Conservation (phyloP, 176 grass and related monocot genomes). For the Carex pumila region DNA sequence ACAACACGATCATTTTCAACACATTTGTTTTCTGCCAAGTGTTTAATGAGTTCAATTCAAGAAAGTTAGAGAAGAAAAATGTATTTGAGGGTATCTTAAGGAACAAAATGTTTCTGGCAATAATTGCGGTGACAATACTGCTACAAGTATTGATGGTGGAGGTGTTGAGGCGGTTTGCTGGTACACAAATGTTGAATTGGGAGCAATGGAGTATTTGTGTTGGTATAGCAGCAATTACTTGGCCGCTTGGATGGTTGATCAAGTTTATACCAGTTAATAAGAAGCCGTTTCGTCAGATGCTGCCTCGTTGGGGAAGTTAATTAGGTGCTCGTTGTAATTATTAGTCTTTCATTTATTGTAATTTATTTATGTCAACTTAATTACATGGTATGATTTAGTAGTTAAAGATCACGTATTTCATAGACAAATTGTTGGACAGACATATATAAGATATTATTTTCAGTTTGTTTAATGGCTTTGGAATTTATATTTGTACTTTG, state of each 20-base stretch:
- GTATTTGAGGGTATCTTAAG: conserved; percentile 54
- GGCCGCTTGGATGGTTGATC: conserved; percentile 65
- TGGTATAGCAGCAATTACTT: conserved; percentile 61
- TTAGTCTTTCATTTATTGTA: background rate
- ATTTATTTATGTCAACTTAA: too few species aligned
- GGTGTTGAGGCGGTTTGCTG: conserved; percentile 62
- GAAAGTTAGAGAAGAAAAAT: conserved; percentile 68
- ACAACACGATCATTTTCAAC: conserved; percentile 85
- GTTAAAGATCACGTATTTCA: too few species aligned
- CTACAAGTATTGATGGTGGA: conserved; percentile 89
- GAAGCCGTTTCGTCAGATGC: background rate
- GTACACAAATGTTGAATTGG: conserved; percentile 54
- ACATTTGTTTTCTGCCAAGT: conserved; percentile 88
- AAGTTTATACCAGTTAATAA: conserved; percentile 61
- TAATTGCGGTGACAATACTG: conserved; percentile 44
- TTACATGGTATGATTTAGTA: too few species aligned
- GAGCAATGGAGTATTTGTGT: conserved; percentile 64
- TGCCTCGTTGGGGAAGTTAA: conserved; percentile 9
- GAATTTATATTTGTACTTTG: too few species aligned
- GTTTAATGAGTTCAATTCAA: conserved; percentile 90
- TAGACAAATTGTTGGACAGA: too few species aligned
- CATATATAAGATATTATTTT: too few species aligned
- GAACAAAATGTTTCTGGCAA: conserved; percentile 72
- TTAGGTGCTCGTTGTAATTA: background rate
- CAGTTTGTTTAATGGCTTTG: too few species aligned